Conservation (phyloP, 306 rosid species). For the Vigna trinervia region DNA sequence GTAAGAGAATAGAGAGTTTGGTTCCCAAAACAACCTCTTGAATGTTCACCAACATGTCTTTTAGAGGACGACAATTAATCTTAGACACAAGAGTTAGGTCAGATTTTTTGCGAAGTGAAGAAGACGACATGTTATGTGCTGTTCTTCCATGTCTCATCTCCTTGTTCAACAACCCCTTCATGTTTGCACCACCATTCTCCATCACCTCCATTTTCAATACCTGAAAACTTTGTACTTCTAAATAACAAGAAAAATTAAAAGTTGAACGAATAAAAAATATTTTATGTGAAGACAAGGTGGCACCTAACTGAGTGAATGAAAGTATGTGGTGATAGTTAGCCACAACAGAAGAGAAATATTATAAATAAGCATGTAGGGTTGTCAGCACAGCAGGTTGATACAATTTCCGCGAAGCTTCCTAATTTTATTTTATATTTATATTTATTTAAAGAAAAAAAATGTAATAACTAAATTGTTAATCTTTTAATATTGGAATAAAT, state of each 20-base stretch:
- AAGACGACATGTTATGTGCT: conserved; percentile 79
- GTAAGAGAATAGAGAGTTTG: conserved; percentile 70
- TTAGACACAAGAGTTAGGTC: conserved; percentile 64
- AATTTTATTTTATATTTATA: too few relatives aligned
- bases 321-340: too few relatives aligned
- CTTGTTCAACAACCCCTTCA: conserved; percentile 51
- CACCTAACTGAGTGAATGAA: neutral
- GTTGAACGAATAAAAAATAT: too few relatives aligned
- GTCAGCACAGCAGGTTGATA: too few relatives aligned
- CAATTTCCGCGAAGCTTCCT: too few relatives aligned
- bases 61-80: conserved; percentile 45
- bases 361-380: too few relatives aligned
- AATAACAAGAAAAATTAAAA: neutral
- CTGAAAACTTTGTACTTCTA: neutral
- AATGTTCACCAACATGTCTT: conserved; percentile 52
- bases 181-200: conserved; percentile 66
- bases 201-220: conserved; percentile 38
- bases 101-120: conserved; percentile 74
- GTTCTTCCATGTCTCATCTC: conserved; percentile 64
- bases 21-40: conserved; percentile 85
- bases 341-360: too few relatives aligned
- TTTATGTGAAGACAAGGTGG: neutral
- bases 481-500: too few relatives aligned
- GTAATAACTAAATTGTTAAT: too few relatives aligned
- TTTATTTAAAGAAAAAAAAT: too few relatives aligned